Base-by-base conservation (phyloP, 352 stramenopile genomes). In the Phytophthora brassicae region DNA sequence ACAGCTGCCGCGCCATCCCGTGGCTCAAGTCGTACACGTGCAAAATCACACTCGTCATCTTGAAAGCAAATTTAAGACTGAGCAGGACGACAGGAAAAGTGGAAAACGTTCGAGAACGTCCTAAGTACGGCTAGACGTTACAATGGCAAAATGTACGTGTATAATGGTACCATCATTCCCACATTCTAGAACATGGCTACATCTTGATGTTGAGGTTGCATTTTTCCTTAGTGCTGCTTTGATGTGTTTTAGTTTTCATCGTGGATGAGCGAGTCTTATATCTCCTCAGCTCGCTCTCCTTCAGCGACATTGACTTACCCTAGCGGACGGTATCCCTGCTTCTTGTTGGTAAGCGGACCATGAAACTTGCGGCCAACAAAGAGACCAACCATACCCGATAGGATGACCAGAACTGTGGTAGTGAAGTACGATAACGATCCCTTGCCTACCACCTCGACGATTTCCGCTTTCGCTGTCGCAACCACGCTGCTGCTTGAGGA, bases 21-120 rank as follows among this genome's bases (percentile, higher is more conserved):
- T 88, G 75, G 56, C 90, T 98, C 22, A 99, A 74, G 77, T 99
- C 96, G 70, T 99, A 99, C 39, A 99, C 90, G 54, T 97, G 81
- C 46, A 98, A 81, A 35, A 95, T 95, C 63, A 94, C 85, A 31
- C 28, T 59, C 14, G 65, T 31, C 71, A 79, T 80, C 6, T 36
- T 19, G 31, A 3, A 46, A 9, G 58, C 26, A 35, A 70, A 51
- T 70, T 64, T 2, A 12, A 50, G 29, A 64, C 4, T 74, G 60
- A 43, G 14, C 23, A 20, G 9, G 12, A 60, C 11, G 24, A 23
- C 19, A 4, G 17, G 28, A 31, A 11, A 35, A 48, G 38, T 28
- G 56, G 8, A 17, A 42, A 29, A 28, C n/a, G 7, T 66, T 66
- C 48, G 33, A 56, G 56, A 70, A 66, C n/a, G 35, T 56, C 33